Conservation (phyloP, 2,329 filamentous ascomycete species). For the Cladorrhinum sp. region DNA sequence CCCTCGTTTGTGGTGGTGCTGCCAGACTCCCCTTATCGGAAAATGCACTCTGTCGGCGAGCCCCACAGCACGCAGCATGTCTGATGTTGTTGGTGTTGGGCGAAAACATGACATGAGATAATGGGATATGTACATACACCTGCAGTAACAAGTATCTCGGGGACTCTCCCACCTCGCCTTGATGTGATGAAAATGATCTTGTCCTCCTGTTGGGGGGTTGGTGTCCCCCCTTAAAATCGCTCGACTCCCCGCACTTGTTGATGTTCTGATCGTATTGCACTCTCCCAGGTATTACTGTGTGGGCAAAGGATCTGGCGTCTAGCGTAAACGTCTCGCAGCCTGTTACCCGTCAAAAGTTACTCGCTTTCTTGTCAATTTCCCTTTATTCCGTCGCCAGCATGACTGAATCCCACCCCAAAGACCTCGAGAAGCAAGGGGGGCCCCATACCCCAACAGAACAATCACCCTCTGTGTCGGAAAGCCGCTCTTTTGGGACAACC, state of each 20-base stretch:
- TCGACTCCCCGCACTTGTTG: not conserved
- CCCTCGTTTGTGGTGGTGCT: conserved; percentile 2
- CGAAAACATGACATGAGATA: not conserved
- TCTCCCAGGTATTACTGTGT: not conserved
- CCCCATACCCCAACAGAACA: not conserved
- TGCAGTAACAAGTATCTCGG: not conserved
- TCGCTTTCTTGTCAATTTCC: not conserved
- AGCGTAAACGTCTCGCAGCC: not conserved
- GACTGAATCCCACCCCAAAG: not conserved
- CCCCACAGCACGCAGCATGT: not conserved
- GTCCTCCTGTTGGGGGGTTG: not conserved
- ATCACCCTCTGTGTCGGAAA: not conserved
- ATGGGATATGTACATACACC: not conserved
- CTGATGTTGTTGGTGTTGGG: not conserved
- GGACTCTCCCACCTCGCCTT: not conserved
- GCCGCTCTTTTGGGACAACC: not conserved
- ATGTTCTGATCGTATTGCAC: not conserved
- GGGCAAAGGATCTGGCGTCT: not conserved
- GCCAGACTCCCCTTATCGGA: conserved; percentile 16
- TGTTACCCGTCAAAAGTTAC: not conserved
- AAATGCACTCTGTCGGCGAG: conserved; percentile 1
- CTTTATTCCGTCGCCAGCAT: not conserved
- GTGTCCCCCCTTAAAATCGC: not conserved
- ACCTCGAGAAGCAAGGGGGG: conserved; percentile 17
- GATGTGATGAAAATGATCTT: not conserved